Evolutionary conservation across 768 basidiomycete species (phyloP), one percentile per base, ranked within the genome.

Genomic region (Gelatoporia subvermispora): DNA sequence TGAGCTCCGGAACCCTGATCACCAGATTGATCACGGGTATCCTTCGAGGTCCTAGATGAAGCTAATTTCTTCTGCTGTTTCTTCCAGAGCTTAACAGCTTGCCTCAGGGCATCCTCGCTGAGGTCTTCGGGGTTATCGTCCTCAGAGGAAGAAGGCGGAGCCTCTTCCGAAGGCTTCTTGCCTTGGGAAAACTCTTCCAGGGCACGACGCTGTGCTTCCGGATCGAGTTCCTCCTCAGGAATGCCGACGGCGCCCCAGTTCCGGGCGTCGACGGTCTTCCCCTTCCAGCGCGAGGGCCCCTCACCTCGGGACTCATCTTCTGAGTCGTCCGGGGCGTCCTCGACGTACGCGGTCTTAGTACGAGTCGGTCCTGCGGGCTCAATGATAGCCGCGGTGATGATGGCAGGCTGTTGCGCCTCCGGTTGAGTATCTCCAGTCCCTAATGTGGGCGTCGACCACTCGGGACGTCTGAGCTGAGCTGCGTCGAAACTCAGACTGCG

Each of bases 201-300:
- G 13, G 28, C 28, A 13, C 28, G 53, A 4, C 25, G 31, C 47
- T 59, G 57, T 13, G 50, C 47, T 0, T 53, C 50, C 9, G 52
- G 54, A 21, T 59, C 50, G 1, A 59, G 35, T 28, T 59, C 57
- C 0, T 44, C 45, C 3, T 36, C 7, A 1, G 46, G 51, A n/a
- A 59, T 51, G 4, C 35, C 45, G 15, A 36, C 49, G 2, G 45
- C 48, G 35, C 57, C 57, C 57, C 57, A 59, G 42, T 59, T 54
- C 20, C 54, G 49, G 15, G 54, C 51, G 22, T 59, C 54, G 3
- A 56, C 43, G 1, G 52, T 43, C 45, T 59, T 59, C 2, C 54
- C 57, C 42, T 59, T 54, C 10, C 11, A 4, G 4, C 41, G 37
- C 3, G 57, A 59, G 2, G 54, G 48, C 2, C 57, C 57, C 31